Evolutionary conservation across 352 stramenopile genomes (phyloP).

Genomic region (Vaucheria bursata): DNA sequence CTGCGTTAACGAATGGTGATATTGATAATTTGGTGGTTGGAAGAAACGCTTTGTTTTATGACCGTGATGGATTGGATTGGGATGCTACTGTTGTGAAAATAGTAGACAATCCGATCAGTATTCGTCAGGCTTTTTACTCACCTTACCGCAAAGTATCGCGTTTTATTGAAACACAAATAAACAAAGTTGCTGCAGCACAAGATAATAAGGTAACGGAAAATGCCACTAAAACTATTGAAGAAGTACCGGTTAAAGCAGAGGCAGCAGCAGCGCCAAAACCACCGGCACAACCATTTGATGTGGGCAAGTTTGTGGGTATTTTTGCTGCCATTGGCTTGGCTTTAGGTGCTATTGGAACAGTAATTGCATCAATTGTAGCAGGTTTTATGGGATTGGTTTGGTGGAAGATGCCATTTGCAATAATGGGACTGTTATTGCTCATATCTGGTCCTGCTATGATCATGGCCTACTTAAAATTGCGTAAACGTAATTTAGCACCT

Average conservation of each 20-base stretch:
- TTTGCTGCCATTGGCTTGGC: background rate
- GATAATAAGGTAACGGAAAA: background rate
- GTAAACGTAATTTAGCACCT: background rate
- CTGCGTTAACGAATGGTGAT: background rate
- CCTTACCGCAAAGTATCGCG: background rate
- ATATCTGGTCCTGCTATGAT: background rate
- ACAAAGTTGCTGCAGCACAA: background rate
- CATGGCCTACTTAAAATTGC: background rate
- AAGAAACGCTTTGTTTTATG: background rate
- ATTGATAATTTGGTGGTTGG: constrained; percentile 1
- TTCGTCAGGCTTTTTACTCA: background rate
- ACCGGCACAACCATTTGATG: background rate
- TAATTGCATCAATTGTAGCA: background rate
- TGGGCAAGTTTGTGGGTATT: constrained; percentile 1
- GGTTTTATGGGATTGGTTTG: background rate
- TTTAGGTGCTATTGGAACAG: background rate
- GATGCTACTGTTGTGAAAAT: constrained; percentile 2
- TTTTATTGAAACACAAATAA: constrained; percentile 4
- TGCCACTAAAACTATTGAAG: background rate
- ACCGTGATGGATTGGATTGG: background rate
- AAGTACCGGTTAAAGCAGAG: background rate
- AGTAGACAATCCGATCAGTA: constrained; percentile 4
- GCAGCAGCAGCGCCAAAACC: background rate
- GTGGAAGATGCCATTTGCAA: background rate
- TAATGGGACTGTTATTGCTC: background rate